Evolutionary conservation across 305 asterid species (phyloP).

Genomic region (Petunia hybrid): DNA sequence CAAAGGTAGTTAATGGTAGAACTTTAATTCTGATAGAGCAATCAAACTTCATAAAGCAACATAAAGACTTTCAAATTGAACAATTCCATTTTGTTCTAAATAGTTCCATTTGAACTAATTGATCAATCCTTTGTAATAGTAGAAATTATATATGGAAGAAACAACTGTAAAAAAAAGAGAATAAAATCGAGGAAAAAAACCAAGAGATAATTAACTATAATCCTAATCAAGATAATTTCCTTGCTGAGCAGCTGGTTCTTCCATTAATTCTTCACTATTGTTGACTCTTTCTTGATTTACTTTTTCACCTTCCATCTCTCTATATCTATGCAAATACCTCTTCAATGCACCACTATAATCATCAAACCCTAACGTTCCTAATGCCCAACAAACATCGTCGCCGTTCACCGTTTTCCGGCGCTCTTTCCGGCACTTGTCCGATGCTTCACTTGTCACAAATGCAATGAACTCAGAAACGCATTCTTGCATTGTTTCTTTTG

Average conservation of each 20-base stretch:
- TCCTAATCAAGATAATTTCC: conserved; percentile 11
- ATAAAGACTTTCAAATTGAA: not conserved
- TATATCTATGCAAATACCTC: conserved; percentile 66
- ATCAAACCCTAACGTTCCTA: conserved; percentile 66
- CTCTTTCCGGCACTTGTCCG: conserved; percentile 73
- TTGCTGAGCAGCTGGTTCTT: conserved; percentile 34
- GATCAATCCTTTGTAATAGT: not conserved
- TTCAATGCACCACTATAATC: conserved; percentile 52
- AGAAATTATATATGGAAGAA: not conserved
- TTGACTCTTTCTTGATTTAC: conserved; percentile 40
- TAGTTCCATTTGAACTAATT: not conserved
- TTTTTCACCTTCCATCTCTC: conserved; percentile 66
- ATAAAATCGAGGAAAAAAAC: not conserved
- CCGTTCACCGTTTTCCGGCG: conserved; percentile 72
- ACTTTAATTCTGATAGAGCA: not conserved
- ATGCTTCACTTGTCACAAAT: conserved; percentile 72
- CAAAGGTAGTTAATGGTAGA: not conserved
- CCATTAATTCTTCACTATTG: conserved; percentile 39
- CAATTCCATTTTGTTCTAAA: not conserved
- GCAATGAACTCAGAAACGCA: conserved; percentile 76
- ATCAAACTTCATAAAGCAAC: not conserved
- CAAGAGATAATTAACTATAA: not conserved
- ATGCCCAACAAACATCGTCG: conserved; percentile 67
- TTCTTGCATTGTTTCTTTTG: conserved; percentile 79
- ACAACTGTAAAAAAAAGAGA: not conserved